A percentile compares a stretch with the other conserved stretches of the same genome.
phyloP scores from a whole-genome alignment of 2,329 filamentous ascomycete species.

The Immersiporthe knoxdaviesiana region DNA sequence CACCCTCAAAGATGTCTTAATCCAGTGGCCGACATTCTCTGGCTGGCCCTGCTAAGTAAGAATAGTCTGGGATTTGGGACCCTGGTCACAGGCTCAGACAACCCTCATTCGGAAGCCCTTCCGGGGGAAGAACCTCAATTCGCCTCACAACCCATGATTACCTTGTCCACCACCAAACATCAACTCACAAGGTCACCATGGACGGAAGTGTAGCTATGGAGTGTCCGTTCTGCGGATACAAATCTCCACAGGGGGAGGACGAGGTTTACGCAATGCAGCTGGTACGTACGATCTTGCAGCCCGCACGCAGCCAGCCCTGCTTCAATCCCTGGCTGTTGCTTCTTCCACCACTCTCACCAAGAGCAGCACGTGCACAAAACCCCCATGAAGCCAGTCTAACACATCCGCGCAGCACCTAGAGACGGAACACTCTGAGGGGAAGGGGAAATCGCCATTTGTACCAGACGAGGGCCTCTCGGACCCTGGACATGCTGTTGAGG shows the following conservation, averaged over 20 bases:
- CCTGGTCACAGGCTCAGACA: constrained; percentile 8
- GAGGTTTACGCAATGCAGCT: constrained; percentile 42
- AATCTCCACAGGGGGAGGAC: constrained; percentile 28
- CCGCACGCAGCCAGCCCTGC: background rate
- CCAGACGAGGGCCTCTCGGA: constrained; percentile 26
- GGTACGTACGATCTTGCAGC: constrained; percentile 37
- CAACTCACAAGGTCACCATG: constrained; percentile 4
- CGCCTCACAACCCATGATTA: background rate
- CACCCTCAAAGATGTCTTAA: background rate
- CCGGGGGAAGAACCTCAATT: background rate
- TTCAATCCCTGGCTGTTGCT: background rate
- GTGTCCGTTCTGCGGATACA: constrained; percentile 45
- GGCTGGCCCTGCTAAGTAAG: constrained; percentile 6
- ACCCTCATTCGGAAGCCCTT: background rate
- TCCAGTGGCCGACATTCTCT: background rate
- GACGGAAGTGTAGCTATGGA: constrained; percentile 22
- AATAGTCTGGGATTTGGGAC: constrained; percentile 3
- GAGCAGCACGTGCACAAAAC: background rate
- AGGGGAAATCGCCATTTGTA: constrained; percentile 34
- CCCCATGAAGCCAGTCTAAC: constrained; percentile 26
- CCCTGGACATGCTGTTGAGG: constrained; percentile 26
- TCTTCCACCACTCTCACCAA: constrained; percentile 6
- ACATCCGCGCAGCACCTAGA: constrained; percentile 36
- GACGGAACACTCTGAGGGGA: constrained; percentile 35
- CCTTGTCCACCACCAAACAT: background rate